A percentile compares a stretch with the other conserved stretches of the same genome.
phyloP scores from a whole-genome alignment of 495 filamentous ascomycete species.

The Aspergillus ostianus region DNA sequence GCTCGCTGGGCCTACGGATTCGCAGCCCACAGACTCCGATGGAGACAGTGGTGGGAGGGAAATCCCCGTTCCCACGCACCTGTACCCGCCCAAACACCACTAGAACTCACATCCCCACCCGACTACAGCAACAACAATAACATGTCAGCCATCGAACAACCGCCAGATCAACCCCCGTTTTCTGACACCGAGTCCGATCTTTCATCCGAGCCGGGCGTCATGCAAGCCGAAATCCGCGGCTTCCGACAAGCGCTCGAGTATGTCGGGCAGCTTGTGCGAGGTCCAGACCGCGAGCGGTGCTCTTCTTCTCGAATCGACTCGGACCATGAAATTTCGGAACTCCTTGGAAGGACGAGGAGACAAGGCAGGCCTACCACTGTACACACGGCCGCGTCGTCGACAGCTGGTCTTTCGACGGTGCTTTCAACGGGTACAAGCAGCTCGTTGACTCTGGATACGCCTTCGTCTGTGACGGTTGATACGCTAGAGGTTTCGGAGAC shows the following conservation, averaged over 20 bases:
- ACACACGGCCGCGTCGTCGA: conserved; percentile 16
- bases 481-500: conserved; percentile 20
- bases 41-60: conserved; percentile 35
- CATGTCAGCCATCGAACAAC: conserved; percentile 8
- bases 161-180: neutral
- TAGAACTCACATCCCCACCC: conserved; percentile 3
- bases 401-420: conserved; percentile 19
- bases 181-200: conserved; percentile 18
- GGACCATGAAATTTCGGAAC: conserved; percentile 2
- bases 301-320: neutral
- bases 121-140: too few species aligned
- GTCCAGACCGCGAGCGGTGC: conserved; percentile 2
- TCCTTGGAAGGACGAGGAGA: conserved; percentile 1
- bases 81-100: too few species aligned
- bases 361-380: neutral
- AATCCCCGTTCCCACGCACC: conserved; percentile 6
- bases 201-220: conserved; percentile 31
- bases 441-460: conserved; percentile 22
- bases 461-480: conserved; percentile 23
- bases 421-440: conserved; percentile 21
- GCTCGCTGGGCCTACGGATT: conserved; percentile 36
- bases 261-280: conserved; percentile 24
- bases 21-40: conserved; percentile 38
- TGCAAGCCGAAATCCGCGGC: conserved; percentile 23
- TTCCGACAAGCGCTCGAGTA: conserved; percentile 25